phyloP scores from a whole-genome alignment of 2,329 filamentous ascomycete species.

The Colletotrichum orbiculare region DNA sequence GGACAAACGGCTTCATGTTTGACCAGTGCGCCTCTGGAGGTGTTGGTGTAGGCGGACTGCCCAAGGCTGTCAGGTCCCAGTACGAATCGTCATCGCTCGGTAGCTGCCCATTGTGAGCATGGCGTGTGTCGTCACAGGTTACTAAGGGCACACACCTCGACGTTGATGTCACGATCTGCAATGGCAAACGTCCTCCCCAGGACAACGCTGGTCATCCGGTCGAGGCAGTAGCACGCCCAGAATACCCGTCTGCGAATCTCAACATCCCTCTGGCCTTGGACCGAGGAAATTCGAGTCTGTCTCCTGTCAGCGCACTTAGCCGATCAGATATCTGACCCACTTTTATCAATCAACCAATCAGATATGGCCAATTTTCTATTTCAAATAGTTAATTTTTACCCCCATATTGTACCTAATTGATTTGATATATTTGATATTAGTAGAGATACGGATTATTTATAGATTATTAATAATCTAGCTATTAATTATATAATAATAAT shows the following conservation, averaged over 20 bases:
- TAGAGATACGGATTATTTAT: too few species aligned
- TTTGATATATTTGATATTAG: too few species aligned
- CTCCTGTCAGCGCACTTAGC: too few species aligned
- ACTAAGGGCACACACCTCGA: constrained; percentile 36
- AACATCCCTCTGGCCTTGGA: constrained; percentile 33
- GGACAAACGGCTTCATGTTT: constrained; percentile 42
- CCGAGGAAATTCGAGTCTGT: background rate
- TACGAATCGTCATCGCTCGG: constrained; percentile 41
- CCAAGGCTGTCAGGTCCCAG: constrained; percentile 37
- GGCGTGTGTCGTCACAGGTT: background rate
- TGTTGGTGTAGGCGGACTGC: background rate
- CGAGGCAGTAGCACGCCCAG: constrained; percentile 49
- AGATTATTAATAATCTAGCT: too few species aligned
- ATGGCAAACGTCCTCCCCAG: constrained; percentile 49
- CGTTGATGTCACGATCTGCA: constrained; percentile 47
- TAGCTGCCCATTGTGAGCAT: constrained; percentile 21
- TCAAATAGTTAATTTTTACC: too few species aligned
- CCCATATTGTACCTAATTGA: too few species aligned
- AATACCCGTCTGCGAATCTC: constrained; percentile 47
- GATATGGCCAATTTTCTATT: too few species aligned
- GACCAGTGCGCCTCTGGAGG: constrained; percentile 32
- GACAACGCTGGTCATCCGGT: constrained; percentile 46
- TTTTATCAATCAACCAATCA: too few species aligned
- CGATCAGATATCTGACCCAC: too few species aligned
- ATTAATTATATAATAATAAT: too few species aligned